These are phyloP conservation scores for Polyporus arcularius DNA, from an alignment of 768 basidiomycete species.

Conservation along the genomic window DNA sequence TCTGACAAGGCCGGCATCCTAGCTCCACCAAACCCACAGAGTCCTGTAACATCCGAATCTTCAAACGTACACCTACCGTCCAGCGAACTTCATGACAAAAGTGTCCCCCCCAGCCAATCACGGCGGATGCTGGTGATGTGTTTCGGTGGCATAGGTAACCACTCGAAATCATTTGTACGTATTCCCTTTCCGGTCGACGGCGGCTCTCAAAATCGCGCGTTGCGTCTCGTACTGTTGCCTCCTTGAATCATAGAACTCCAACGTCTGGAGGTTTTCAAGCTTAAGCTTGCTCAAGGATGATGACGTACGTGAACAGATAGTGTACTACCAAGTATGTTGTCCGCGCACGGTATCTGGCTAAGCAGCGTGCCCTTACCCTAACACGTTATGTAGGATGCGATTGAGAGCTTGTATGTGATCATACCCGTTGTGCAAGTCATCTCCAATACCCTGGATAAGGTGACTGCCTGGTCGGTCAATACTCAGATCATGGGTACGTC, in stretches of 20 bases:
- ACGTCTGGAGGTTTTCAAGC: slow-evolving; percentile 67
- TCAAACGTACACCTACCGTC: slow-evolving; percentile 14
- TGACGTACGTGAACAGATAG: slow-evolving; percentile 58
- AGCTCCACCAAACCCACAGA: slow-evolving; percentile 5
- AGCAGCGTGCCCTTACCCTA: neutral
- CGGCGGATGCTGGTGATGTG: slow-evolving; percentile 65
- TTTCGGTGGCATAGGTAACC: slow-evolving; percentile 67
- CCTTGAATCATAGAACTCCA: neutral
- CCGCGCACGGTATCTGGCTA: neutral
- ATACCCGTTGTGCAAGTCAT: slow-evolving; percentile 58
- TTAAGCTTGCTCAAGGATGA: slow-evolving; percentile 72
- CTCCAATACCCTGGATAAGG: slow-evolving; percentile 57
- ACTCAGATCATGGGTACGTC: slow-evolving; percentile 72
- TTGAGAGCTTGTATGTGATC: slow-evolving; percentile 70
- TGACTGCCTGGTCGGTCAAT: slow-evolving; percentile 61
- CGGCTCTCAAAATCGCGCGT: neutral
- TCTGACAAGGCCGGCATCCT: neutral
- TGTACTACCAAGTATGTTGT: slow-evolving; percentile 66
- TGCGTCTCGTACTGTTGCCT: neutral
- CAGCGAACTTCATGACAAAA: slow-evolving; percentile 14
- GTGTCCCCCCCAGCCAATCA: slow-evolving; percentile 25
- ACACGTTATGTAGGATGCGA: slow-evolving; percentile 52
- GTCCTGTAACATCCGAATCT: slow-evolving; percentile 6
- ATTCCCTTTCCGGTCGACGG: neutral
- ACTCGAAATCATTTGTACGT: slow-evolving; percentile 66